Base-by-base conservation (phyloP, 2,329 filamentous ascomycete species). In the Dryadomyces quercivorus region DNA sequence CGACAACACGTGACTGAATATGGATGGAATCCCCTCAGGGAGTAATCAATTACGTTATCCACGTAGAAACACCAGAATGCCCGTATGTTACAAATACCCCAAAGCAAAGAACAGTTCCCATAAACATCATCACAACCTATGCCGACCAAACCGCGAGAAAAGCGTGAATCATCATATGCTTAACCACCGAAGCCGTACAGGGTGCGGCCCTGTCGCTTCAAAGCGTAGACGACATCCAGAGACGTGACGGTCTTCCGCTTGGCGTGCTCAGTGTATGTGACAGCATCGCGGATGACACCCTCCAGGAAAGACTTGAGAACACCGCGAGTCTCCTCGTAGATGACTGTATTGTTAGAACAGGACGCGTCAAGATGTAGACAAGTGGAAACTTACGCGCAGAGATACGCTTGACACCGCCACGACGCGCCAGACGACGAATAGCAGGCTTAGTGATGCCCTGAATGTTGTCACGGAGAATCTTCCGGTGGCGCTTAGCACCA, bases 381-480 rank as follows among this genome's bases (percentile, higher is more conserved):
- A 13, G 20, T 18, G 26, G 47, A 13, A 7, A 76, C 80, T 72
- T 81, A 88, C 84, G 94, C 72, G 91, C 91, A 68, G 90, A 95
- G 69, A 96, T 96, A 95, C 91, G 91, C 88, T 96, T 96, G 82
- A 96, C 91, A 91, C 91, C 91, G 75, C 91, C 91, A 93, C 91
- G 90, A 77, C 91, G 91, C 63, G 91, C 91, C 72, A 96, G 90
- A 94, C 91, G 91, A 69, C 91, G 86, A 76, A 96, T 96, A 67
- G 91, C 91, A 67, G 91, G 91, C 87, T 96, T 96, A 70, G 91
- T 96, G 71, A 96, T 96, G 77, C 91, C 91, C 80, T 96, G 91
- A 71, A 96, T 96, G 87, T 95, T 96, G 86, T 95, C 91, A 76
- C 91, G 89, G 74, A 96, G 82, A 80, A 96, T 96, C 88, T 96